These are phyloP conservation scores for Ganoderma sinense DNA, from an alignment of 1,284 basidiomycete genomes.

Conservation along the genomic window DNA sequence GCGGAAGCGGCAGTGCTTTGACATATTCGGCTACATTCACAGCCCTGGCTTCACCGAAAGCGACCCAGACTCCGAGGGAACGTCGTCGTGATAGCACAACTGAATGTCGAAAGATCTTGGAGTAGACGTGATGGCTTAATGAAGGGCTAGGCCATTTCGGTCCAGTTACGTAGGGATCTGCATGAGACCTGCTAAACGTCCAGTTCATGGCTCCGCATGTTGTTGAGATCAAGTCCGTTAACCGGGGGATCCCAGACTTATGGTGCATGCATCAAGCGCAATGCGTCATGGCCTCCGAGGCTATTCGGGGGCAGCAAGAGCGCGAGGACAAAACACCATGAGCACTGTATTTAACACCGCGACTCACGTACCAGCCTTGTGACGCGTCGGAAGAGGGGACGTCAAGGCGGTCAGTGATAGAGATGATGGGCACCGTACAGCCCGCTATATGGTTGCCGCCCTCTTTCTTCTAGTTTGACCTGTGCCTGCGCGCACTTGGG, in stretches of 20 bases:
- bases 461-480: background rate
- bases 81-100: background rate
- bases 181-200: background rate
- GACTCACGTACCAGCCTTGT: background rate
- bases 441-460: background rate
- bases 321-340: background rate
- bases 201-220: background rate
- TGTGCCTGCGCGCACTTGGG: background rate
- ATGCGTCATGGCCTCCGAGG: background rate
- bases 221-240: background rate
- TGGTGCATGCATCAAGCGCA: background rate
- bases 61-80: background rate
- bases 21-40: background rate
- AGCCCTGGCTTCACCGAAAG: background rate
- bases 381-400: constrained; percentile 5
- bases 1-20: background rate
- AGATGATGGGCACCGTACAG: constrained; percentile 10
- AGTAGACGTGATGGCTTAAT: background rate
- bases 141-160: background rate
- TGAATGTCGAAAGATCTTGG: background rate
- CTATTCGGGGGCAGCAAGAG: background rate
- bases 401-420: constrained; percentile 1
- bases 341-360: background rate
- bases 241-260: background rate
- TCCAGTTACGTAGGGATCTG: constrained; percentile 10